Evolutionary conservation across 2,329 filamentous ascomycete genomes (phyloP), one percentile per base, ranked within the genome.

Genomic region (Xylariales sp.): DNA sequence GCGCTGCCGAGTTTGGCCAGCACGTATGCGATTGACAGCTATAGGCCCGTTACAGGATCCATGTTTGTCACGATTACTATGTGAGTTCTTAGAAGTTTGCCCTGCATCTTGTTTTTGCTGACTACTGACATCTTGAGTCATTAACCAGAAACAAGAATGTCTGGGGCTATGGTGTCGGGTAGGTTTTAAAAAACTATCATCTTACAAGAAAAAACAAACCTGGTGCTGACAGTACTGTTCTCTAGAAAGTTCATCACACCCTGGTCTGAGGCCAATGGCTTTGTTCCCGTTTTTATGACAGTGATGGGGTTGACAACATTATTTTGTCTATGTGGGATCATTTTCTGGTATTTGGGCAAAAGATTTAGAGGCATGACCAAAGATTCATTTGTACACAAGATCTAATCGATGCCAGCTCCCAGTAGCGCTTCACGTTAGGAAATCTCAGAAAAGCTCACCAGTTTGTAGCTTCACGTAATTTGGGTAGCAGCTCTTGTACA

Each of bases 1-100:
- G 76, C 76, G 0, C 56, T 83, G 11, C 78, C 79, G 0, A 69
- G 70, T 11, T 82, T 83, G 40, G 67, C 63, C 5, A 73, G 65
- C 23, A 78, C 64, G 3, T 82, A 82, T 49, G 74, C 76, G 0
- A 70, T 83, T 13, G 79, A 83, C 53, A 73, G 68, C 40, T 83
- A 83, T 56, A 83, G 82, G 57, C 78, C 79, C 0, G 73, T 81
- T 2, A 70, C 78, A 0, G 78, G 78, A 3, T 69, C 65, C 3
- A 56, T 81, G 21, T 76, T 80, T 50, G 75, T 80, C 1, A 63
- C 69, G 5, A 70, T 78, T 46, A 80, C 76, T 0, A 73, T 80
- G n/a, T n/a, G n/a, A n/a, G n/a, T n/a, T n/a, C n/a, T n/a, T n/a
- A n/a, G n/a, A n/a, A n/a, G n/a, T n/a, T n/a, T n/a, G n/a, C n/a